These are phyloP conservation scores for Xylariales sp. DNA, from an alignment of 2,329 filamentous ascomycete species.

Conservation along the genomic window DNA sequence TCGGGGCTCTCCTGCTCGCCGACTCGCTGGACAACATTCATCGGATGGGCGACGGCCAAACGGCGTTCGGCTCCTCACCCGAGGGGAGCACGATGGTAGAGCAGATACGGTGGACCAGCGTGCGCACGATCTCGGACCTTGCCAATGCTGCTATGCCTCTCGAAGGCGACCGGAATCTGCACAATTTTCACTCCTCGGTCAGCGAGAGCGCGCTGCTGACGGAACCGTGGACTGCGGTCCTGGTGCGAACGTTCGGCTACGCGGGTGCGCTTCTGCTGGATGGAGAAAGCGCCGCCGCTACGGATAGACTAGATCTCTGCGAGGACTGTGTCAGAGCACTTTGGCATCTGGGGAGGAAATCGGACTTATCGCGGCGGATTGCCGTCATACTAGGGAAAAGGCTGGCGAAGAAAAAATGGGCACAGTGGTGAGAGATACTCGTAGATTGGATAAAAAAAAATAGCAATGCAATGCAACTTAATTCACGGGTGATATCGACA, in stretches of 20 bases:
- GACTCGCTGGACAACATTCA: constrained; percentile 50
- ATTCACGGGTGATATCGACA: too few species aligned
- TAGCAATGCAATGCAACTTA: too few species aligned
- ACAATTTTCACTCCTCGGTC: constrained; percentile 48
- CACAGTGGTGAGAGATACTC: too few species aligned
- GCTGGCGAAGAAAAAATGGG: too few species aligned
- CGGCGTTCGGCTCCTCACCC: too few species aligned
- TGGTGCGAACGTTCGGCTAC: constrained; percentile 48
- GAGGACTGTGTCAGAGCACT: constrained; percentile 48
- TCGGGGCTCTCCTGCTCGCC: constrained; percentile 49
- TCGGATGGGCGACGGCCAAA: too few species aligned
- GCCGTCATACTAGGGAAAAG: not conserved
- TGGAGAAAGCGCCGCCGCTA: not conserved
- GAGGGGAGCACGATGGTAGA: not conserved
- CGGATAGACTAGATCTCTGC: constrained; percentile 28
- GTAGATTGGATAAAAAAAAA: too few species aligned
- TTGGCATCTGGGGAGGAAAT: constrained; percentile 51
- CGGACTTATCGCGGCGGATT: constrained; percentile 32
- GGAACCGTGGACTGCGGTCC: constrained; percentile 55
- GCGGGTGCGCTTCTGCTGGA: constrained; percentile 34
- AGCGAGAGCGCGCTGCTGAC: constrained; percentile 52
- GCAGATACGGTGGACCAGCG: constrained; percentile 24
- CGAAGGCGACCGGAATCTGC: constrained; percentile 13
- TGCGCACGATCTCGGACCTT: constrained; percentile 41
- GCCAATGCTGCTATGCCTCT: constrained; percentile 39